A percentile compares a stretch with the other conserved stretches of the same genome.
These are phyloP conservation scores for Mortierella sp. DNA, from an alignment of 371 early-diverging fungal species.

Conservation along the genomic window DNA sequence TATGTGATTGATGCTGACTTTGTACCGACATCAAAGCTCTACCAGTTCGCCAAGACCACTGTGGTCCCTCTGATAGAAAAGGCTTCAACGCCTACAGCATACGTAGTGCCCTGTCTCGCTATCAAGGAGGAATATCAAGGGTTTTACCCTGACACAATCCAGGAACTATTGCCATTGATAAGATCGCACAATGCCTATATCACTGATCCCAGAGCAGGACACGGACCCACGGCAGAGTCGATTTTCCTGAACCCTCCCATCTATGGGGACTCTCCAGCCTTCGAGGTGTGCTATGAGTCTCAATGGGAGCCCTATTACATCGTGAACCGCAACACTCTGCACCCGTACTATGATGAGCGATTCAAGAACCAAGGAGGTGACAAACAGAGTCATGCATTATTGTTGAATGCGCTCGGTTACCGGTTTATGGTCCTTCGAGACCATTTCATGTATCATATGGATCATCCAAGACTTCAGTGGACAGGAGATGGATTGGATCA, in stretches of 20 bases:
- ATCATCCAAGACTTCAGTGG: conserved; percentile 67
- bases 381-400: conserved; percentile 71
- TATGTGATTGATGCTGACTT: conserved; percentile 76
- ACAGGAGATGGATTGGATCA: conserved; percentile 65
- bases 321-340: conserved; percentile 50
- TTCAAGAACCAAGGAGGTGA: conserved; percentile 76
- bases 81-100: conserved; percentile 51
- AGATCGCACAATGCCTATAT: conserved; percentile 61
- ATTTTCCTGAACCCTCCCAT: conserved; percentile 52
- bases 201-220: conserved; percentile 72
- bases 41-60: conserved; percentile 41
- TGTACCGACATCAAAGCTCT: conserved; percentile 59
- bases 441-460: conserved; percentile 68
- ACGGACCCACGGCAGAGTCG: conserved; percentile 64
- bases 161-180: conserved; percentile 58
- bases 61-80: conserved; percentile 46
- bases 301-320: conserved; percentile 80
- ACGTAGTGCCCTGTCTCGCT: conserved; percentile 69
- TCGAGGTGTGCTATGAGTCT: conserved; percentile 75
- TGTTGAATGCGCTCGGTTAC: conserved; percentile 67
- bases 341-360: conserved; percentile 68
- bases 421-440: conserved; percentile 63
- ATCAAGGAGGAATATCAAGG: conserved; percentile 55
- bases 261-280: conserved; percentile 49
- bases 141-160: conserved; percentile 54